phyloP scores from a whole-genome alignment of 345 rosid species.

The Bruguiera sexangula region DNA sequence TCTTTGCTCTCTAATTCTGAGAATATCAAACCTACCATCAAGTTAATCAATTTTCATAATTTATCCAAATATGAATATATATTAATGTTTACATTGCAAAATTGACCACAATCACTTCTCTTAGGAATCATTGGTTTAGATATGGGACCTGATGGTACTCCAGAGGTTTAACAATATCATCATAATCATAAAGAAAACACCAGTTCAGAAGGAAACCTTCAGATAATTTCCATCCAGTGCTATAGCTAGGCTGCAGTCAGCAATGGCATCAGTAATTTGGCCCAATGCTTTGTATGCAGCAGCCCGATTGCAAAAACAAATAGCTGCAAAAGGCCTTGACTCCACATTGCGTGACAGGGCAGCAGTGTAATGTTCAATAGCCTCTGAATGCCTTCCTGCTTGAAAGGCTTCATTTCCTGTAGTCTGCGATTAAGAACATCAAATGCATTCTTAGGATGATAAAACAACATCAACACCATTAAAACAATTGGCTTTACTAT shows the following conservation, averaged over 20 bases:
- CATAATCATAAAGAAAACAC: neutral
- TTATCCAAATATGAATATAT: neutral
- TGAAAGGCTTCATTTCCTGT: constrained; percentile 97
- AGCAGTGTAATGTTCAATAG: constrained; percentile 82
- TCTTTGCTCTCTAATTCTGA: neutral
- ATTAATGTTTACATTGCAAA: neutral
- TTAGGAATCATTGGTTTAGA: too few species aligned
- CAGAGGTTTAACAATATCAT: neutral
- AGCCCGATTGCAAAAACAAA: constrained; percentile 97
- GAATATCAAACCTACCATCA: neutral
- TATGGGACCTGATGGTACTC: too few species aligned
- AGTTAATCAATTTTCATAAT: constrained; percentile 1
- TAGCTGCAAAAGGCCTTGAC: constrained; percentile 87
- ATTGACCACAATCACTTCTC: neutral
- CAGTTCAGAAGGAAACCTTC: constrained; percentile 52
- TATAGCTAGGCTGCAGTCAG: constrained; percentile 95
- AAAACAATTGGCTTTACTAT: neutral
- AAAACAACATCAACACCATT: too few species aligned
- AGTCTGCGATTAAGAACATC: constrained; percentile 36
- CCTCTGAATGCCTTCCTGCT: constrained; percentile 82
- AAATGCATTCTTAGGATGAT: neutral
- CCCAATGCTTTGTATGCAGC: constrained; percentile 83
- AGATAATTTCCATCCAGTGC: constrained; percentile 82
- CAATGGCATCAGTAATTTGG: constrained; percentile 80
- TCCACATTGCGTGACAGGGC: constrained; percentile 76